Evolutionary conservation across 345 rosid genomes (phyloP).

Genomic region (Dipteronia sinensis): DNA sequence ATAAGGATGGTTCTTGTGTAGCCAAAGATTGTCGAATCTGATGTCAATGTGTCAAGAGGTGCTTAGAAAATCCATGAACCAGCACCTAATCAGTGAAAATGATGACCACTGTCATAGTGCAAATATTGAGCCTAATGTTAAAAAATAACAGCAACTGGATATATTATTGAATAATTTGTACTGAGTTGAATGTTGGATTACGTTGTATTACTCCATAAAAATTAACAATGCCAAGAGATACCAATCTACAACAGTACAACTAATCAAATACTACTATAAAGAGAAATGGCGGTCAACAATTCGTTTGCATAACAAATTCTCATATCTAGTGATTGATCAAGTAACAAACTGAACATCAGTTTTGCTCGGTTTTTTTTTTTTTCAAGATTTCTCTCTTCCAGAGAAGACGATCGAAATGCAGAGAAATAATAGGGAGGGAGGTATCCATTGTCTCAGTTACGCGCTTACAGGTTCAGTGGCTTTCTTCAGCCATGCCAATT

Average conservation of each 20-base stretch:
- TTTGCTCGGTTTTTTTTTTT: background rate
- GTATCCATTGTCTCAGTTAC: conserved; percentile 10
- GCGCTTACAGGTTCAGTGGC: conserved; percentile 77
- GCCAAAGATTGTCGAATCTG: too few species aligned
- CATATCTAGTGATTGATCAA: background rate
- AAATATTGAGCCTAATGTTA: background rate
- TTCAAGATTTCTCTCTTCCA: background rate
- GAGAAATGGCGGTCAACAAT: background rate
- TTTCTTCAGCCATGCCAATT: conserved; percentile 82
- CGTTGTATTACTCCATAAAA: background rate
- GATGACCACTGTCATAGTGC: too few species aligned
- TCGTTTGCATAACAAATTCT: too few species aligned
- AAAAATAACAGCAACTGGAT: background rate
- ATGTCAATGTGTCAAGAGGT: too few species aligned
- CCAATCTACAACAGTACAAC: background rate
- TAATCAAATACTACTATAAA: background rate
- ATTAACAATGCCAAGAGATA: background rate
- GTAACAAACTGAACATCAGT: background rate
- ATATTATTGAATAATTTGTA: background rate
- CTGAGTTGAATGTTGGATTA: background rate
- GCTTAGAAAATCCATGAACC: too few species aligned
- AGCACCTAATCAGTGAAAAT: too few species aligned
- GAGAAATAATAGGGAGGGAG: background rate
- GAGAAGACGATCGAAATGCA: background rate
- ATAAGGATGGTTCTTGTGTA: background rate